Base-by-base conservation (phyloP, 225 moss, liverwort and hornwort genomes). In the Ulota crispa region DNA sequence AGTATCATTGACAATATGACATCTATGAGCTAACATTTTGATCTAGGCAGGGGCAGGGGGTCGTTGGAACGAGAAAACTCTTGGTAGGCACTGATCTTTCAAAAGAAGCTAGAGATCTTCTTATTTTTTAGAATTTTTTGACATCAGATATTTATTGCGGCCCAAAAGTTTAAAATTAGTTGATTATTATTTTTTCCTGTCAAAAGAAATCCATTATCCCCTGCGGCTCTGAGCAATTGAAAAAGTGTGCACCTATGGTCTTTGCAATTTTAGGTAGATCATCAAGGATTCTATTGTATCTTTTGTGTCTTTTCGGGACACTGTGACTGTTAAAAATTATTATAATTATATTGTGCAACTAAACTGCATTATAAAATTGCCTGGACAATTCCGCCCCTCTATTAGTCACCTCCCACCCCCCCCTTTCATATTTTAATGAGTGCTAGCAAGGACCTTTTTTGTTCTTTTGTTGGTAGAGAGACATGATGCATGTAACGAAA, bases 1-100 rank as follows among this genome's bases (percentile, higher is more conserved):
- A 67, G 64, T 64, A 41, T 67, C 70, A 47, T 70, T 70, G 69
- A 70, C 59, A 41, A 47, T 27, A 28, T 70, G 69, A 70, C 59
- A 57, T 57, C 10, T 14, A 56, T 23, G 55, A 16, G 21, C 20
- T 56, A 28, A 5, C 68, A 68, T 39, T 43, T 68, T 42, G 42
- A 43, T 43, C 24, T 7, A 4, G 4, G 13, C 24, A 24, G 18
- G n/a, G 39, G 39, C 39, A 39, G 9, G 9, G 9, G 39, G 32
- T 34, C 6, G 18, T 53, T 77, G 52, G 26, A 78, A 36, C 24
- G n/a, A 34, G 67, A 67, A 20, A 55, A 20, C 55, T 39, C 69
- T 69, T 9, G 42, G 0, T 50, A 8, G 23, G 16, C 15, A 21
- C 54, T 0, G 21, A 3, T 23, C 28, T 41, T 54, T 41, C 5